Conservation (phyloP, 805 yeast species). For the Saturnispora bothae region DNA sequence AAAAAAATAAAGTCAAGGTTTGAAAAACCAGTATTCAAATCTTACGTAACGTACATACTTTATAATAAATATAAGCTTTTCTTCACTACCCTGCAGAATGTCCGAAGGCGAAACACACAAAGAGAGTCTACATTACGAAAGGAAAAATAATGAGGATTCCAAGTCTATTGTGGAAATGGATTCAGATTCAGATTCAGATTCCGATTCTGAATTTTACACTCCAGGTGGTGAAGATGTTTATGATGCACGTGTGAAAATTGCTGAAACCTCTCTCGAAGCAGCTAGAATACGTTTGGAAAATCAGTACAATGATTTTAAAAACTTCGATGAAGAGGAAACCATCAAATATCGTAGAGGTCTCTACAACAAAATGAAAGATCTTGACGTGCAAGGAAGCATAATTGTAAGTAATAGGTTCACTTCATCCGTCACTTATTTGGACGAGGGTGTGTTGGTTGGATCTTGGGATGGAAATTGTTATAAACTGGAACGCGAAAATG, state of each 20-base stretch:
- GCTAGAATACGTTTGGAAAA: conserved; percentile 33
- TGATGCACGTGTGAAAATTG: conserved; percentile 40
- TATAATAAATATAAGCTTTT: no score
- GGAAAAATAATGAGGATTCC: no score
- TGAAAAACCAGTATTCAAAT: no score
- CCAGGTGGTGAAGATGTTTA: conserved; percentile 55
- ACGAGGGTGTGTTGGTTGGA: conserved; percentile 44
- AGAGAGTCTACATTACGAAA: no score
- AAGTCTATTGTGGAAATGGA: neutral
- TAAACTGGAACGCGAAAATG: conserved; percentile 29
- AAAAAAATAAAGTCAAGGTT: no score
- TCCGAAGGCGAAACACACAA: no score
- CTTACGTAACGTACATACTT: no score
- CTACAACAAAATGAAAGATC: conserved; percentile 19
- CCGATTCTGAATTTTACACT: conserved; percentile 76
- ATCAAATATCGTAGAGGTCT: conserved; percentile 13
- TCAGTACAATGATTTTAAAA: conserved; percentile 24
- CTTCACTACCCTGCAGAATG: no score
- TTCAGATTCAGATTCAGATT: conserved; percentile 16
- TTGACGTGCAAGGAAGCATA: conserved; percentile 47
- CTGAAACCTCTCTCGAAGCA: conserved; percentile 38
- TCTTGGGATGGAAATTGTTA: conserved; percentile 77
- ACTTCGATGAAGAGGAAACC: conserved; percentile 21
- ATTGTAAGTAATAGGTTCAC: no score
- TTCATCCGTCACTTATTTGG: conserved; percentile 42